A percentile compares a stretch with the other conserved stretches of the same genome.
These are phyloP conservation scores for Nothophaeocryptopus gaeumannii DNA, from an alignment of 2,329 filamentous ascomycete species.

Conservation along the genomic window DNA sequence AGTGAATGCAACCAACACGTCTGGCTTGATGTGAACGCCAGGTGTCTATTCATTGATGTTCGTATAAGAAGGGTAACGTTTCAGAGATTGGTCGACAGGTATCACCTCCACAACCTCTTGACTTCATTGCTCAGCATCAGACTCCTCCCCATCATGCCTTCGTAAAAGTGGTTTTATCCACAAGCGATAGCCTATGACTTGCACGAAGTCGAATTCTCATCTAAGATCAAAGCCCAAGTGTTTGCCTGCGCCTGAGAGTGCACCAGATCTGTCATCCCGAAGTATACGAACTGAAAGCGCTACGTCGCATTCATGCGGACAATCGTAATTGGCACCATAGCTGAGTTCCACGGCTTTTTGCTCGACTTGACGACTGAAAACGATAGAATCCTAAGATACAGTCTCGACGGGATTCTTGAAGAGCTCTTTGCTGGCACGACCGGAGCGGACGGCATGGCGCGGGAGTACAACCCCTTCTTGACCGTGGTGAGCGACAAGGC, in stretches of 20 bases:
- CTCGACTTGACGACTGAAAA: constrained; percentile 18
- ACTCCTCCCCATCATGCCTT: background rate
- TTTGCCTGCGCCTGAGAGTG: constrained; percentile 28
- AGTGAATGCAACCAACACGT: too few species aligned
- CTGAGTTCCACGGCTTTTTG: constrained; percentile 22
- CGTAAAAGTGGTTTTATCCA: constrained; percentile 17
- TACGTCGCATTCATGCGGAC: constrained; percentile 28
- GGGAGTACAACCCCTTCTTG: constrained; percentile 23
- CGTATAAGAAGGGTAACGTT: too few species aligned
- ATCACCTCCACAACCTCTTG: background rate
- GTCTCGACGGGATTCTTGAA: constrained; percentile 30
- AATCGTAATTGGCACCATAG: constrained; percentile 24
- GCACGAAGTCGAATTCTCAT: constrained; percentile 12
- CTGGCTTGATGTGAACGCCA: too few species aligned
- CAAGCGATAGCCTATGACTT: constrained; percentile 17
- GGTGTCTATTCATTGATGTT: too few species aligned
- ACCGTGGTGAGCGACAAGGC: constrained; percentile 22
- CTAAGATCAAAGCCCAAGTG: constrained; percentile 17
- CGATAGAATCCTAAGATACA: constrained; percentile 17
- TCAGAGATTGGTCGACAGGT: too few species aligned
- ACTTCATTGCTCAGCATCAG: background rate
- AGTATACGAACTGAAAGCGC: constrained; percentile 25
- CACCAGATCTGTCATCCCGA: constrained; percentile 25
- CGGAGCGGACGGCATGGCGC: constrained; percentile 17
- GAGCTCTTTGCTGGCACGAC: constrained; percentile 25